Base-by-base conservation (phyloP, 2,329 filamentous ascomycete species). In the Aspergillus persii region DNA sequence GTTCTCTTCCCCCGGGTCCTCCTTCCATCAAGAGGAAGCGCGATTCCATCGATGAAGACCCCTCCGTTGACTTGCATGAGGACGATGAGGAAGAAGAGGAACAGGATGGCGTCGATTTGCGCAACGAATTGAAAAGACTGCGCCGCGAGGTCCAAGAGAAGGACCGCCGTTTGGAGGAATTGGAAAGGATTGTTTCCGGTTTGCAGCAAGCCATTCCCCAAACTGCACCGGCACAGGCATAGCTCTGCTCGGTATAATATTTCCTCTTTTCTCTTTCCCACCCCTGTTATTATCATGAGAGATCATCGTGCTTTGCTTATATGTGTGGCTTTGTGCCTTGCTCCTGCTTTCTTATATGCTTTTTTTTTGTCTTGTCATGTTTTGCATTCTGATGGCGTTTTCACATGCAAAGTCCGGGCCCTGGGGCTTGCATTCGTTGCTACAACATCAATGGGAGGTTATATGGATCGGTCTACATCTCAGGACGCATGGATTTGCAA, bases 61-160 rank as follows among this genome's bases (percentile, higher is more conserved):
- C 54, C 11, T 61, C 68, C 1, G 61, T 64, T 36, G 59, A 61
- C 2, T 58, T 74, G 8, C 62, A 67, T 2, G 75, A 75, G n/a
- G 44, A 47, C 7, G 44, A 47, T 8, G 44, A 47, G 26, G 44
- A 5, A 26, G 44, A 23, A 27, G 71, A 75, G 3, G 76, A 71
- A 29, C 67, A 74, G 18, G 83, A 84, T 44, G 71, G 72, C 5
- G 70, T 71, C 27, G 71, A 76, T 44, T 66, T 90, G 33, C 85
- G 84, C 23, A 82, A 86, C 50, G 87, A 91, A 70, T 76, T 89
- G 61, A 90, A 89, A 75, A 82, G 87, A 36, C 76, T 91, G 39
- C 82, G 84, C n/a, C 78, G 79, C 50, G 88, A 91, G 71, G 87
- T 89, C 60, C 80, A 86, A 62, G 84, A 87, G 65, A 79, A 79